A percentile compares a stretch with the other conserved stretches of the same genome.
phyloP scores from a whole-genome alignment of 2,329 filamentous ascomycete genomes.

The Colletotrichum lupini region DNA sequence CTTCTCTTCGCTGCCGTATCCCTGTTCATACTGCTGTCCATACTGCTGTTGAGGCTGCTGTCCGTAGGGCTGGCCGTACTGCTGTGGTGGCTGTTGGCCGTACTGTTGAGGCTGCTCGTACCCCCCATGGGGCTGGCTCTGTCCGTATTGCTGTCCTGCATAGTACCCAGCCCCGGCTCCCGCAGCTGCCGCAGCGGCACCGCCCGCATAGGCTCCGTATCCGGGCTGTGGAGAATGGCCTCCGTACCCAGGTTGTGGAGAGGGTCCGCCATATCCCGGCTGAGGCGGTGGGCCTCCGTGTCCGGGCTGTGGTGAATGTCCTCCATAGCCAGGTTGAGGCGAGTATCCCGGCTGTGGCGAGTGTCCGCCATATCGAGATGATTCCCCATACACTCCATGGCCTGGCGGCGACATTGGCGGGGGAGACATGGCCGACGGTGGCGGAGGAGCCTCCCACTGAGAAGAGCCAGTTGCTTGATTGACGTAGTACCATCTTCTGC shows the following conservation, averaged over 20 bases:
- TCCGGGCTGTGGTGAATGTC: slow-evolving; percentile 32
- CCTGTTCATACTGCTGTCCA: slow-evolving; percentile 21
- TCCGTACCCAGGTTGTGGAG: slow-evolving; percentile 33
- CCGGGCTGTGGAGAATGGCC: slow-evolving; percentile 35
- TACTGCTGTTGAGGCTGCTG: slow-evolving; percentile 6
- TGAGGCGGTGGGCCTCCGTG: slow-evolving; percentile 25
- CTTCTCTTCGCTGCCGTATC: slow-evolving; percentile 23
- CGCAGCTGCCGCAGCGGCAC: slow-evolving; percentile 28
- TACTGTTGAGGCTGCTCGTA: slow-evolving; percentile 13
- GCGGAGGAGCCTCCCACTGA: slow-evolving; percentile 62
- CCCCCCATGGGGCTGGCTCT: slow-evolving; percentile 10
- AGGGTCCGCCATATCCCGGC: slow-evolving; percentile 31
- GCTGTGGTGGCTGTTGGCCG: neutral
- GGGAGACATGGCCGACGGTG: slow-evolving; percentile 10
- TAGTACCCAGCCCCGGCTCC: slow-evolving; percentile 30
- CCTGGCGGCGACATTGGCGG: slow-evolving; percentile 27
- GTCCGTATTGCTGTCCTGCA: slow-evolving; percentile 12
- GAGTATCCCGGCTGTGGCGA: slow-evolving; percentile 28
- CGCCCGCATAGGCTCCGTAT: slow-evolving; percentile 31
- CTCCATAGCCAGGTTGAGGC: slow-evolving; percentile 34
- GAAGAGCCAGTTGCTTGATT: slow-evolving; percentile 65
- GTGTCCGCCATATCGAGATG: slow-evolving; percentile 12
- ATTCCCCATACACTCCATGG: slow-evolving; percentile 35
- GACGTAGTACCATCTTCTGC: slow-evolving; percentile 67
- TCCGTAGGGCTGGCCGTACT: slow-evolving; percentile 8